Base-by-base conservation (phyloP, 768 basidiomycete genomes). In the Termitomyces sp. region DNA sequence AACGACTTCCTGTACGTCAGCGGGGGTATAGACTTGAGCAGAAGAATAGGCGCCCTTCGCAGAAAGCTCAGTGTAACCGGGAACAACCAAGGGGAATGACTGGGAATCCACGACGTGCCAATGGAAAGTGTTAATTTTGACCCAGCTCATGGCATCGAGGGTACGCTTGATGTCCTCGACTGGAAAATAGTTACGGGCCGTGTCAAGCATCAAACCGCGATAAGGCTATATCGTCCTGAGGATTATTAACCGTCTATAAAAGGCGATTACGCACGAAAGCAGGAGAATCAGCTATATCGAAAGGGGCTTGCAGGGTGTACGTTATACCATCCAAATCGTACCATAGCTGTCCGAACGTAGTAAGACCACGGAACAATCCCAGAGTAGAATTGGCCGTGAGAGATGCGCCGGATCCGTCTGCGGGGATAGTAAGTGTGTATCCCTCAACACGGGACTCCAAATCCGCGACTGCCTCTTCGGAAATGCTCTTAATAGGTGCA, bases 81-180 rank as follows among this genome's bases (percentile, higher is more conserved):
- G 73, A 20, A 93, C 72, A 40, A 79, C 74, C 16, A 94, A 76
- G 1, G 92, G 91, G 74, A 90, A 94, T 36, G 83, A 85, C 64
- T 94, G 90, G 54, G 85, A 83, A 70, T 94, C 92, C 36, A 84
- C 84, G 56, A 91, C 76, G 65, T 94, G 92, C 92, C 91, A 94
- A 62, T 94, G 90, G 63, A 94, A 81, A 1, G 81, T 83, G 69
- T 86, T 92, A 50, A 90, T 79, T 84, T 90, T 93, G 62, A 85
- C 83, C 80, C 82, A 83, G 65, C 83, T 83, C 87, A 91, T 90
- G 6, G 87, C 85, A 60, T 91, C 86, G 32, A 94, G 71, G 0
- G 85, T 86, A 54, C 86, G 80, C 64, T 83, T 76, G 68, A 89
- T 82, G 64, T 86, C 86, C 5, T 72, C 57, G 3, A 86, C 79